Evolutionary conservation across 179 eudicot genomes (phyloP), one percentile per base, ranked within the genome.

Genomic region (Actinidia chinensis): DNA sequence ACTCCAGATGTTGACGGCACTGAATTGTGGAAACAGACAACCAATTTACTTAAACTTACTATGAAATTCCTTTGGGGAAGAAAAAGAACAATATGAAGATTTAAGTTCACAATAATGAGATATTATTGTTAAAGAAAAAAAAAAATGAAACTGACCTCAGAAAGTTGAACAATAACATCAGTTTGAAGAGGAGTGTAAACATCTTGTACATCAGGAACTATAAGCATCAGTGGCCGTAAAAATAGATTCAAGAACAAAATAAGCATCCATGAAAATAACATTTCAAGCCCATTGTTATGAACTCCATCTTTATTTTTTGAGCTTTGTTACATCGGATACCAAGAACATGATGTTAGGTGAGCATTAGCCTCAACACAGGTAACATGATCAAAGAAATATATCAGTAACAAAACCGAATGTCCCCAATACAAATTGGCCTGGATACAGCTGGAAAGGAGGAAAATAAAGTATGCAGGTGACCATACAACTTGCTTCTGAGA

Each of bases 131-230:
- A 50, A 44, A 33, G 6, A 44, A 42, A 23, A 43, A 20, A 6
- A 17, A 20, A 44, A 58, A 42, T 20, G n/a, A 76, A 69, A 73
- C 81, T 73, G 75, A 94, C 98, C 98, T 92, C 98, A 65, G 96
- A 88, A 79, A 94, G 90, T 71, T 84, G 98, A 73, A 92, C 98
- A 65, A 94, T 85, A 58, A 92, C 87, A 89, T 94, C 98, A 42
- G 88, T 89, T 84, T 91, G 88, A 55, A 94, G 90, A 78, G 98
- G 98, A 81, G 98, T 94, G 79, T 91, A 94, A 64, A 94, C 98
- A 78, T 92, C 98, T 80, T 92, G 93, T 52, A 94, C 83, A 81
- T 94, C 97, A 79, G 97, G 97, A 80, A 94, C 94, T 75, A 94
- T 89, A 58, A 94, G 98, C 97, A 92, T 92, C 91, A 92, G 77